Evolutionary conservation across 129 eudicot species (phyloP).

Genomic region (Dittrichia graveolens): DNA sequence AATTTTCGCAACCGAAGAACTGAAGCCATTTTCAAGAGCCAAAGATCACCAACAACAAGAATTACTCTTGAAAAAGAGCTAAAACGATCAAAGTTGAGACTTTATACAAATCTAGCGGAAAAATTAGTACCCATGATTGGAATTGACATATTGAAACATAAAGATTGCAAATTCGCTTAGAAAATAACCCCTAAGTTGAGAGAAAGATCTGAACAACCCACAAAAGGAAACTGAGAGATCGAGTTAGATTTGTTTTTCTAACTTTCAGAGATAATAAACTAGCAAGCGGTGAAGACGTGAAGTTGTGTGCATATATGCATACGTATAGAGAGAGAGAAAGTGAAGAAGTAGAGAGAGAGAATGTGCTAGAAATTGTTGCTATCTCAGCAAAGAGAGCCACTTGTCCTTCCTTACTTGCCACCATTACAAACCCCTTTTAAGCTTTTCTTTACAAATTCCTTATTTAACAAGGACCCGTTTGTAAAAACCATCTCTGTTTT

Average conservation of each 20-base stretch:
- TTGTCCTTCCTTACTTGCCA: conserved; percentile 33
- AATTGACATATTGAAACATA: conserved; percentile 21
- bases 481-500: conserved; percentile 18
- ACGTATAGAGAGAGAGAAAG: conserved; percentile 15
- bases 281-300: conserved; percentile 24
- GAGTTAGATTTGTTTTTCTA: not conserved
- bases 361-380: not conserved
- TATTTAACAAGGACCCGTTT: conserved; percentile 29
- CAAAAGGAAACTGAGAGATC: conserved; percentile 14
- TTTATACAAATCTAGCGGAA: conserved; percentile 14
- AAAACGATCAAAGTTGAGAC: not conserved
- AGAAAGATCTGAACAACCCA: conserved; percentile 19
- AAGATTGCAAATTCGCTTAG: conserved; percentile 12
- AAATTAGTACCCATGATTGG: conserved; percentile 23
- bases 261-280: conserved; percentile 9
- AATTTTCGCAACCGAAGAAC: conserved; percentile 63
- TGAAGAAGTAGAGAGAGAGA: conserved; percentile 20
- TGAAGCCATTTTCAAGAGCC: conserved; percentile 49
- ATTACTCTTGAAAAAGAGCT: not conserved
- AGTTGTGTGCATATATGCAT: not conserved
- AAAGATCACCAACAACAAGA: conserved; percentile 8
- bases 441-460: conserved; percentile 9
- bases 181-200: conserved; percentile 9
- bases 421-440: conserved; percentile 27
- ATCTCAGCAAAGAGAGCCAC: conserved; percentile 34